Conservation (phyloP, 441 rosid species). For the Adansonia gregorii region DNA sequence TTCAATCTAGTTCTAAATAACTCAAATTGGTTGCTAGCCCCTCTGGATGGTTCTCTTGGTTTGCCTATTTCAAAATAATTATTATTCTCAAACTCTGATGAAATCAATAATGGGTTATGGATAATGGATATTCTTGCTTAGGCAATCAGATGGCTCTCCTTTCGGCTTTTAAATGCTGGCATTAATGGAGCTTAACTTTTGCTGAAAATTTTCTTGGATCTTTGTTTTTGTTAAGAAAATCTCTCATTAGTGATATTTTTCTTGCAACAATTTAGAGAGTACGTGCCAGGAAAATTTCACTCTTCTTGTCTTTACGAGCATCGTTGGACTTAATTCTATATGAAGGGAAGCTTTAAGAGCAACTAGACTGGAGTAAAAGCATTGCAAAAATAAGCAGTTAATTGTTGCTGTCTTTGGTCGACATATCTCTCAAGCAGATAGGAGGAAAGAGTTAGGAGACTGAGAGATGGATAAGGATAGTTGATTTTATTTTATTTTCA, state of each 20-base stretch:
- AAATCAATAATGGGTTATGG: neutral
- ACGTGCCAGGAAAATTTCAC: neutral
- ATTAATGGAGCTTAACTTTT: neutral
- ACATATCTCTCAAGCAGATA: neutral
- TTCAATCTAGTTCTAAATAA: neutral
- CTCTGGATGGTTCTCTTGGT: neutral
- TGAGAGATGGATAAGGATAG: neutral
- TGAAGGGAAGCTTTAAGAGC: neutral
- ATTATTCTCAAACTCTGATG: conserved; percentile 18
- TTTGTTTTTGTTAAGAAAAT: neutral
- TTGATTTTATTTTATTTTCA: neutral
- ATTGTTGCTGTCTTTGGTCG: neutral
- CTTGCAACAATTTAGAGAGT: neutral
- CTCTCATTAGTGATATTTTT: neutral
- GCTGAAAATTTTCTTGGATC: neutral
- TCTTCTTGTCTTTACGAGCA: neutral
- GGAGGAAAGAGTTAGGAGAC: neutral
- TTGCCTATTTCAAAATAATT: neutral
- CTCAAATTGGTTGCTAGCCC: neutral
- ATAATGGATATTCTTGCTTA: neutral
- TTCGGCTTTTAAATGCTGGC: neutral
- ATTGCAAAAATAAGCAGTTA: neutral
- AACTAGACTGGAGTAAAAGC: neutral
- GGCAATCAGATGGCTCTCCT: neutral
- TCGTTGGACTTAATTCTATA: neutral